Conservation (phyloP, 495 filamentous ascomycete genomes). For the Beverwykella pulmonaria region DNA sequence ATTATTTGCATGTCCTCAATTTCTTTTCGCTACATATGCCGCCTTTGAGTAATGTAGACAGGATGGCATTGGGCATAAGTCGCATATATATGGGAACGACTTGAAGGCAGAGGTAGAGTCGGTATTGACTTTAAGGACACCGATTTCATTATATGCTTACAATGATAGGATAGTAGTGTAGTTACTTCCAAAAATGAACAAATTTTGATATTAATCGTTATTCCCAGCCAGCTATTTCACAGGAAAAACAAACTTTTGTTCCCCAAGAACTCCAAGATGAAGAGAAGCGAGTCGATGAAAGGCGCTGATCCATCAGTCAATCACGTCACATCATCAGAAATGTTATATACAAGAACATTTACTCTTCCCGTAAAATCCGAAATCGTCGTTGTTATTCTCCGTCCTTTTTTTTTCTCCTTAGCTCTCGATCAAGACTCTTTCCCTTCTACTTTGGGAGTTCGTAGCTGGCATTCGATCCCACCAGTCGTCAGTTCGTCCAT, state of each 20-base stretch:
- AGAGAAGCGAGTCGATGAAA: not conserved
- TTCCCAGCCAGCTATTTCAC: not conserved
- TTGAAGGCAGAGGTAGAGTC: too few species aligned
- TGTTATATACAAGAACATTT: constrained; percentile 16
- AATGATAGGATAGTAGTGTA: too few species aligned
- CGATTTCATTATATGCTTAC: too few species aligned
- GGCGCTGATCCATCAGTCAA: not conserved
- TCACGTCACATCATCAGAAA: constrained; percentile 1
- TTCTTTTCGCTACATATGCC: too few species aligned
- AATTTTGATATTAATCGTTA: too few species aligned
- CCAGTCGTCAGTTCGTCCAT: not conserved
- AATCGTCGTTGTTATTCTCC: not conserved
- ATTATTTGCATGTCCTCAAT: too few species aligned
- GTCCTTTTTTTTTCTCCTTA: not conserved
- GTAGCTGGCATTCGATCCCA: not conserved
- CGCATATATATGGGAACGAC: too few species aligned
- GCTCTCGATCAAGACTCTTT: not conserved
- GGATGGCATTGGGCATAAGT: too few species aligned
- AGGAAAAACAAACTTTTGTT: too few species aligned
- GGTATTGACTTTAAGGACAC: too few species aligned
- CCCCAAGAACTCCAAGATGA: not conserved
- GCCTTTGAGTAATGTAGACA: too few species aligned
- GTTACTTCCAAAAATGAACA: not conserved
- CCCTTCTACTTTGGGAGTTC: not conserved
- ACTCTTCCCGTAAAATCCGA: not conserved